Percentiles rank a stretch among this genome's conserved stretches.
These are phyloP conservation scores for Acaromyces ingoldii DNA, from an alignment of 1,284 basidiomycete genomes.

Conservation along the genomic window DNA sequence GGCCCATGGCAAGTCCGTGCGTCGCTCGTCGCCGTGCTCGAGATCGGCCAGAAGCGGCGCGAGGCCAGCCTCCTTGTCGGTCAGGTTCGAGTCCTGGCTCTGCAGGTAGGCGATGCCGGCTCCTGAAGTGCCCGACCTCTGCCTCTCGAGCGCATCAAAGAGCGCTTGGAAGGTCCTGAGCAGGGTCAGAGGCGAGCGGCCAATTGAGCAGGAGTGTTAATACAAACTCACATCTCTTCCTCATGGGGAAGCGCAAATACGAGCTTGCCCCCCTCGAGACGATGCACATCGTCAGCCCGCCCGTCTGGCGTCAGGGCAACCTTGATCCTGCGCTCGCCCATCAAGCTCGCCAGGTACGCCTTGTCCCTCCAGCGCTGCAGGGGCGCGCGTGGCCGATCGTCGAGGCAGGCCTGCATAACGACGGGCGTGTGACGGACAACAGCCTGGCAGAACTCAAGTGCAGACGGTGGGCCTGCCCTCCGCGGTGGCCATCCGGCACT, in stretches of 20 bases:
- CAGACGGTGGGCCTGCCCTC: background rate
- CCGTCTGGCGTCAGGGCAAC: slow-evolving; percentile 43
- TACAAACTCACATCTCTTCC: slow-evolving; percentile 15
- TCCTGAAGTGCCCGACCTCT: too few relatives aligned
- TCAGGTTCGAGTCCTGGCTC: slow-evolving; percentile 41
- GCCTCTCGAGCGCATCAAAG: too few relatives aligned
- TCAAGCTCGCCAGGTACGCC: slow-evolving; percentile 18
- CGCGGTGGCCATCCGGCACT: background rate
- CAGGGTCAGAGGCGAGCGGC: slow-evolving; percentile 4
- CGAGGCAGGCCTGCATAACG: slow-evolving; percentile 19
- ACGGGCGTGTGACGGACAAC: slow-evolving; percentile 15
- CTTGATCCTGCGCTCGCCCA: slow-evolving; percentile 22
- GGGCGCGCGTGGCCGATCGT: slow-evolving; percentile 11
- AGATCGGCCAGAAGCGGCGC: slow-evolving; percentile 30
- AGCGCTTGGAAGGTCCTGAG: background rate
- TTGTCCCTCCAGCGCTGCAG: slow-evolving; percentile 29
- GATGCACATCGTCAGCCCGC: slow-evolving; percentile 33
- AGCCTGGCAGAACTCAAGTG: slow-evolving; percentile 5
- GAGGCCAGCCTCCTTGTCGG: slow-evolving; percentile 26
- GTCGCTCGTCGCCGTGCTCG: background rate
- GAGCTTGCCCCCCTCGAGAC: background rate
- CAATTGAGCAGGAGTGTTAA: background rate
- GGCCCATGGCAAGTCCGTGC: slow-evolving; percentile 22
- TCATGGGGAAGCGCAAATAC: slow-evolving; percentile 42
- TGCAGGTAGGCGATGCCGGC: slow-evolving; percentile 33